Percentiles rank a stretch among this genome's conserved stretches.
Conservation (phyloP, 2,329 filamentous ascomycete species). For the Sporothrix variecibatus region DNA sequence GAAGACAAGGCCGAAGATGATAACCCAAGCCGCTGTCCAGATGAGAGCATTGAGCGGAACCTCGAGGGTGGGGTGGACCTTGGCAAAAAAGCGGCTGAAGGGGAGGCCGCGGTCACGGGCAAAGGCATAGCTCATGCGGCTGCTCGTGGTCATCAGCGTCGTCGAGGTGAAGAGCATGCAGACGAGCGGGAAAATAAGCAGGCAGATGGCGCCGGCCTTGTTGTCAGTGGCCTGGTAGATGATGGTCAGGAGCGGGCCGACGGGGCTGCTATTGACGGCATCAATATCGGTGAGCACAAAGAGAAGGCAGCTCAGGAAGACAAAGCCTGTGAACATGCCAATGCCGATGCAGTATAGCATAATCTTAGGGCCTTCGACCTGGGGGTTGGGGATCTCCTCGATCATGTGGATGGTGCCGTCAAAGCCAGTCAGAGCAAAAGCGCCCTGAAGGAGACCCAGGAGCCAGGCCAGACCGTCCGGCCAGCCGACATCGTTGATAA, state of each 20-base stretch:
- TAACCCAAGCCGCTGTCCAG: constrained; percentile 58
- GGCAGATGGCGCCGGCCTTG: constrained; percentile 61
- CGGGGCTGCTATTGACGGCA: constrained; percentile 45
- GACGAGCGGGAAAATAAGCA: constrained; percentile 67
- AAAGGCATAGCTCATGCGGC: constrained; percentile 60
- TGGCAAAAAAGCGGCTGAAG: constrained; percentile 59
- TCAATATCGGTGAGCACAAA: constrained; percentile 63
- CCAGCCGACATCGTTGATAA: constrained; percentile 70
- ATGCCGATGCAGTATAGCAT: constrained; percentile 67
- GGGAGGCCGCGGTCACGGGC: constrained; percentile 69
- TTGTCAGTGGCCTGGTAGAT: constrained; percentile 63
- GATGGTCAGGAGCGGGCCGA: constrained; percentile 41
- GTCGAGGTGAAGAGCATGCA: constrained; percentile 66
- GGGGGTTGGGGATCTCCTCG: constrained; percentile 60
- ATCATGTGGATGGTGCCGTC: constrained; percentile 58
- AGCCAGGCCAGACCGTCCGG: constrained; percentile 65
- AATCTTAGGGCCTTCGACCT: constrained; percentile 62
- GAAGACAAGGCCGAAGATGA: constrained; percentile 52
- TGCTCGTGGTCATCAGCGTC: constrained; percentile 67
- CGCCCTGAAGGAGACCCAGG: constrained; percentile 55
- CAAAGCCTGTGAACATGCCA: constrained; percentile 60
- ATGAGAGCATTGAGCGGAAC: constrained; percentile 68
- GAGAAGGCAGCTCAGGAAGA: constrained; percentile 55
- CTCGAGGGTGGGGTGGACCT: constrained; percentile 60
- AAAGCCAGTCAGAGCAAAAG: constrained; percentile 53